Base-by-base conservation (phyloP, 768 basidiomycete species). In the Plicaturopsis crispa region DNA sequence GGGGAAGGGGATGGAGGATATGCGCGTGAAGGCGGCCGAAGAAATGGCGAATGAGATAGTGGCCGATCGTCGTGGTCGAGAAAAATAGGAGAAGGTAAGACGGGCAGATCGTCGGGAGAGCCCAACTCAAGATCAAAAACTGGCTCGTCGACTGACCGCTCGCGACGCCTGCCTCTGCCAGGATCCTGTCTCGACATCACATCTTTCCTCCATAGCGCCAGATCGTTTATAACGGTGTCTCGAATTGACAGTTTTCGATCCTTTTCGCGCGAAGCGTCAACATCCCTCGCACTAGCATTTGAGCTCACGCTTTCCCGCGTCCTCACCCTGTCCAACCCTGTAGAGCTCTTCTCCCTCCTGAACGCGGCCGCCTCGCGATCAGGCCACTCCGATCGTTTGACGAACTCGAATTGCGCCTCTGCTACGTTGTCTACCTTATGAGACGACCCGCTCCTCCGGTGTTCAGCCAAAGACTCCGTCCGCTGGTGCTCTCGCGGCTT, bases 341-440 rank as follows among this genome's bases (percentile, higher is more conserved):
- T 74, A 24, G 70, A 64, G 51, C 84, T 86, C 56, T 72, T 77
- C 52, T 84, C 80, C 41, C 84, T 66, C 40, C 84, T 68, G 35
- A 79, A 63, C 14, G 79, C 81, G 39, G 78, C 81, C 4, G 74
- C 65, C 61, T 86, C 86, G 28, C 82, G 74, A 55, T 85, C 84
- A 1, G 82, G 84, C 87, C 87, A 88, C 47, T 84, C 86, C 12
- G 87, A 78, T 31, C 86, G 75, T 54, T 85, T 87, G 33, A 88
- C 83, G 49, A 86, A 87, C 63, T 87, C 75, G 52, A 78, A 87
- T 51, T 79, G 72, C 13, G 83, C 71, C 44, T 82, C 73, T 18
- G 75, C 72, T 31, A 84, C 77, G 42, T 75, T 72, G 20, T 28
- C 26, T 14, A 28, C 26, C 8, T 28, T 28, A 14, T 28, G 26